Base-by-base conservation (phyloP, 345 rosid genomes). In the Salix purpurea region DNA sequence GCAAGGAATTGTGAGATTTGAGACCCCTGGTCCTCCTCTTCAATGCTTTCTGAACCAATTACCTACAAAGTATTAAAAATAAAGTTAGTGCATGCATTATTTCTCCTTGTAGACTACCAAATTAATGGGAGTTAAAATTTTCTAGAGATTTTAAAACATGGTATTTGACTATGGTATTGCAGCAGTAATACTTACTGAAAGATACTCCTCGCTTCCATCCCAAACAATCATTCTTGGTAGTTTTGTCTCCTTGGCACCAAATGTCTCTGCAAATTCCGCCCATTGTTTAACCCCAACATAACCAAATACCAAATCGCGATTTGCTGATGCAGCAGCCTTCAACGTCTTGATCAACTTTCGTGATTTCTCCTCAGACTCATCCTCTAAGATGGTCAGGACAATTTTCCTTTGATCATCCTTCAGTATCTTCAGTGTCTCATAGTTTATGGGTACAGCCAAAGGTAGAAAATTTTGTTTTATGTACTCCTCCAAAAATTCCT, bases 241-340 rank as follows among this genome's bases (percentile, higher is more conserved):
- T 37, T 86, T 87, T 61, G 86, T 65, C 78, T 85, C 85, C 86
- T 83, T 84, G 46, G 75, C 89, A 21, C 83, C 92, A 74, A 96
- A 96, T 30, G 91, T 81, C 77, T 90, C 94, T 39, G 97, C 86
- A 83, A 96, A 92, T 12, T 91, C 98, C 80, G 79, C 89, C 83
- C 89, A 96, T 73, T 91, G 97, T 75, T 88, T 83, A 72, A 92
- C 80, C 74, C 98, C 98, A 6, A 91, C 93, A 82, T 89, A 92
- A n/a, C 86, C 94, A 85, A 96, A 96, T 50, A 92, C 91, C 72
- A 96, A 83, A 81, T 96, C 90, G 16, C 91, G 95, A 87, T 96
- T 96, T 46, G 98, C 97, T 79, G 89, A 86, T 79, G 97, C 98
- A 78, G 98, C 97, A 79, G 96, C 93, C 84, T 91, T 96, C 83